Evolutionary conservation across 192 early-diverging fungal genomes (phyloP).

Genomic region (Coemansia sp.): DNA sequence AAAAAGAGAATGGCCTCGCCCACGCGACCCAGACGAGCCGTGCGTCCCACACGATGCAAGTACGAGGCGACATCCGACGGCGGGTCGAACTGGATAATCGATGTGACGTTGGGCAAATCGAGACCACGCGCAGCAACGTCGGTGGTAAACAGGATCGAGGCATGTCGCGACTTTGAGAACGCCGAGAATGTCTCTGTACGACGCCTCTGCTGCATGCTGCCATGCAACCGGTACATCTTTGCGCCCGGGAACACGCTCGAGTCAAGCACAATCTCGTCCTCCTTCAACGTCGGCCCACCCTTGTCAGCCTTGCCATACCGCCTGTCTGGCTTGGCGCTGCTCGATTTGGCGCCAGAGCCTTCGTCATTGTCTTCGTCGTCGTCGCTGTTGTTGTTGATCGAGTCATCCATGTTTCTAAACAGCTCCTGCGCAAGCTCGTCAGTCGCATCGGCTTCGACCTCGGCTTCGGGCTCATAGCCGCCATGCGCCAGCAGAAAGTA

Average conservation of each 20-base stretch:
- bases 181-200: constrained; percentile 73
- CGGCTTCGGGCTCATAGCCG: constrained; percentile 43
- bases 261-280: constrained; percentile 44
- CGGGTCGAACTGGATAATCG: constrained; percentile 95
- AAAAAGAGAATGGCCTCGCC: constrained; percentile 86
- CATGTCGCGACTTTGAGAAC: constrained; percentile 59
- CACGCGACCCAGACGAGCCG: constrained; percentile 87
- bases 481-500: constrained; percentile 75
- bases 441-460: constrained; percentile 39
- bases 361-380: constrained; percentile 30
- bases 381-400: constrained; percentile 12
- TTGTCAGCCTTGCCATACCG: constrained; percentile 4
- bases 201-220: constrained; percentile 75
- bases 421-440: constrained; percentile 55
- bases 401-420: constrained; percentile 27
- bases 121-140: constrained; percentile 97
- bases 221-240: constrained; percentile 82
- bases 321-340: background rate
- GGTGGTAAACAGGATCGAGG: constrained; percentile 88
- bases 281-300: constrained; percentile 29
- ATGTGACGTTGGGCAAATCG: constrained; percentile 89
- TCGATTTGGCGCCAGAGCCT: constrained; percentile 16
- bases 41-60: constrained; percentile 95
- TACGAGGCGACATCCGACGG: constrained; percentile 93
- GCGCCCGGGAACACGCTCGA: constrained; percentile 65